A percentile compares a stretch with the other conserved stretches of the same genome.
phyloP scores from a whole-genome alignment of 257 asterid genomes.

The Oldenlandia corymbosa region DNA sequence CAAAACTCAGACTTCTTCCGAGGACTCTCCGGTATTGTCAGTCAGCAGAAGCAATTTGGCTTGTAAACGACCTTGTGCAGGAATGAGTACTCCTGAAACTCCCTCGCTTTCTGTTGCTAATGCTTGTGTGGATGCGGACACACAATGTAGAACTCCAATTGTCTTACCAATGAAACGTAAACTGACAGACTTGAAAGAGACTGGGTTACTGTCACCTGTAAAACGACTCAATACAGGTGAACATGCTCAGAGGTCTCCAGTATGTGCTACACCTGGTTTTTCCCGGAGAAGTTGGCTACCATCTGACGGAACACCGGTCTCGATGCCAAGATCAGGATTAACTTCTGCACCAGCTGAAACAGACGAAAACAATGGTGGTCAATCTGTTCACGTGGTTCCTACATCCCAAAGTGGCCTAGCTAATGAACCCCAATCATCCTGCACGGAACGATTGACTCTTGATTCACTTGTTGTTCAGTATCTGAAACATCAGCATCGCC shows the following conservation, averaged over 20 bases:
- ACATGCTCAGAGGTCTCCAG: slow-evolving; percentile 49
- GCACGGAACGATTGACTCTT: slow-evolving; percentile 64
- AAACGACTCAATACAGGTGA: slow-evolving; percentile 75
- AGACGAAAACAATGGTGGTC: slow-evolving; percentile 40
- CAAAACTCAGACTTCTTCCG: slow-evolving; percentile 32
- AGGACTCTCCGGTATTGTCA: slow-evolving; percentile 42
- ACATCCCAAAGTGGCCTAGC: slow-evolving; percentile 50
- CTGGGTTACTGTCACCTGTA: slow-evolving; percentile 36
- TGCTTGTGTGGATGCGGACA: slow-evolving; percentile 46
- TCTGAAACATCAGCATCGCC: slow-evolving; percentile 97
- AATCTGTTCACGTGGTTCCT: slow-evolving; percentile 26
- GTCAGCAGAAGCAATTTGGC: slow-evolving; percentile 30
- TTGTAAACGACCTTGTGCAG: slow-evolving; percentile 32
- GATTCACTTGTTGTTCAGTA: slow-evolving; percentile 92
- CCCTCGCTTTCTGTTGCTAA: slow-evolving; percentile 41
- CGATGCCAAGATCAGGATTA: slow-evolving; percentile 39
- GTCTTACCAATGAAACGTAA: slow-evolving; percentile 87
- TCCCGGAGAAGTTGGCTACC: slow-evolving; percentile 49
- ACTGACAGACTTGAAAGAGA: slow-evolving; percentile 57
- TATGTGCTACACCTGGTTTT: slow-evolving; percentile 41
- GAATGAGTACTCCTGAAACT: slow-evolving; percentile 41
- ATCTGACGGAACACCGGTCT: slow-evolving; percentile 47
- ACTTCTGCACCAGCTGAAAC: slow-evolving; percentile 37
- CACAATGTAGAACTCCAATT: slow-evolving; percentile 64
- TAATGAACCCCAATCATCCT: slow-evolving; percentile 57